A percentile compares a stretch with the other conserved stretches of the same genome.
These are phyloP conservation scores for Hymenoscyphus repandus DNA, from an alignment of 2,329 filamentous ascomycete genomes.

Conservation along the genomic window DNA sequence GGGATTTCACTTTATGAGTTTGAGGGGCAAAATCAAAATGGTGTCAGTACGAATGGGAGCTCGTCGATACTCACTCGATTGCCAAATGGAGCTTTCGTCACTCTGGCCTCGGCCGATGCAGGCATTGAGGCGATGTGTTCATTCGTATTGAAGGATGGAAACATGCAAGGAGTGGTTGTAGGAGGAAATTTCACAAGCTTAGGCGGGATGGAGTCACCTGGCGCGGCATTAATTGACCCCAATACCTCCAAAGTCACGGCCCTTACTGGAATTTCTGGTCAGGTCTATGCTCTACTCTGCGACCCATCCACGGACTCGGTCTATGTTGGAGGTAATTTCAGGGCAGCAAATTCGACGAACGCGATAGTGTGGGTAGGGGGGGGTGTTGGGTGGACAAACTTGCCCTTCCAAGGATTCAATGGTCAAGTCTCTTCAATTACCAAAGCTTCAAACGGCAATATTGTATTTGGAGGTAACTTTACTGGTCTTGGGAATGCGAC, in stretches of 20 bases:
- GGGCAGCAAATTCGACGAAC: constrained; percentile 75
- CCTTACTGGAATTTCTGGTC: constrained; percentile 75
- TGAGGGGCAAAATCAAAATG: constrained; percentile 67
- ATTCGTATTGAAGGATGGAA: constrained; percentile 62
- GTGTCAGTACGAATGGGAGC: constrained; percentile 68
- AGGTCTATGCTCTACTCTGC: constrained; percentile 77
- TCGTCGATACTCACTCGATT: constrained; percentile 75
- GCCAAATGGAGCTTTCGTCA: constrained; percentile 78
- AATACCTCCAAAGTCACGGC: constrained; percentile 64
- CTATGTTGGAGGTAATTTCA: constrained; percentile 87
- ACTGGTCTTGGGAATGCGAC: constrained; percentile 80
- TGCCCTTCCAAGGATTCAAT: constrained; percentile 93
- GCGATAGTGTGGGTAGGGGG: constrained; percentile 71
- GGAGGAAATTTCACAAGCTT: constrained; percentile 96
- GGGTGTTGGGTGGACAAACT: constrained; percentile 64
- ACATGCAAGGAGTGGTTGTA: constrained; percentile 69
- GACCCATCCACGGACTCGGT: constrained; percentile 73
- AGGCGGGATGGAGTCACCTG: constrained; percentile 67
- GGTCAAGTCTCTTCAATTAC: constrained; percentile 83
- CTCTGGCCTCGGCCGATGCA: constrained; percentile 72
- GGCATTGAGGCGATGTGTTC: constrained; percentile 86
- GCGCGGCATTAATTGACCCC: constrained; percentile 77
- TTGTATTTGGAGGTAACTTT: constrained; percentile 89
- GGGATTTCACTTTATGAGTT: constrained; percentile 88
- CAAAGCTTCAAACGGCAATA: constrained; percentile 73